These are phyloP conservation scores for Metschnikowia kofuensis DNA, from an alignment of 805 yeast genomes.

Conservation along the genomic window DNA sequence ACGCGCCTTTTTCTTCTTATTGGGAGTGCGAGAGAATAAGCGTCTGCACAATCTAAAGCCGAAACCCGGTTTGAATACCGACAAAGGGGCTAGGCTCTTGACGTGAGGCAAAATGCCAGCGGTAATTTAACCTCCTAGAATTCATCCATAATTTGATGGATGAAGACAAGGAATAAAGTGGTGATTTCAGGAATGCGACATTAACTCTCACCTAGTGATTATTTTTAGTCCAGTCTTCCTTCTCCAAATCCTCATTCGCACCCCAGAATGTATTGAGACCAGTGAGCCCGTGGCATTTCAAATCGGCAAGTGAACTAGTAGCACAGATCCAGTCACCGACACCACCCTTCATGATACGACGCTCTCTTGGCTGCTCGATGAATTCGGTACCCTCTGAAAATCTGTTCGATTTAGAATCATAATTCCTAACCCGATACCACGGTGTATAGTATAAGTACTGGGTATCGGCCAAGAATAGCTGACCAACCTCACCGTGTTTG, in stretches of 20 bases:
- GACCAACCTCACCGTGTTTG: slow-evolving; percentile 16
- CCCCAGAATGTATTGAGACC: not conserved
- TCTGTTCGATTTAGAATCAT: not conserved
- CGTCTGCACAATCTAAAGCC: too few species aligned
- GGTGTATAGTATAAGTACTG: slow-evolving; percentile 14
- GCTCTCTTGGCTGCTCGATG: slow-evolving; percentile 3
- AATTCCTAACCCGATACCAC: slow-evolving; percentile 9
- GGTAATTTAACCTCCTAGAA: too few species aligned
- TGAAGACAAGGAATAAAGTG: too few species aligned
- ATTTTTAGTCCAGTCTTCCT: not conserved
- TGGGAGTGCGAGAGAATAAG: not conserved
- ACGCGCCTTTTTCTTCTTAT: not conserved
- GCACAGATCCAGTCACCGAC: slow-evolving; percentile 19
- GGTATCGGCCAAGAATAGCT: slow-evolving; percentile 14
- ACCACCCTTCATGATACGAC: slow-evolving; percentile 10
- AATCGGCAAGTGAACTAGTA: slow-evolving; percentile 9
- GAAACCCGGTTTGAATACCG: too few species aligned
- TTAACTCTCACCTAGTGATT: not conserved
- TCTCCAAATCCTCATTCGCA: not conserved
- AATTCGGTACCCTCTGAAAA: slow-evolving; percentile 4
- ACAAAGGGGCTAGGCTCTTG: too few species aligned
- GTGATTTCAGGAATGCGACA: too few species aligned
- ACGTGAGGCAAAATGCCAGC: too few species aligned
- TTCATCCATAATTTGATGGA: too few species aligned
- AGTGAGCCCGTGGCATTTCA: slow-evolving; percentile 7